Evolutionary conservation across 108 stramenopile genomes (phyloP), one percentile per base, ranked within the genome.

Genomic region (Pseudonitzschia pungens): DNA sequence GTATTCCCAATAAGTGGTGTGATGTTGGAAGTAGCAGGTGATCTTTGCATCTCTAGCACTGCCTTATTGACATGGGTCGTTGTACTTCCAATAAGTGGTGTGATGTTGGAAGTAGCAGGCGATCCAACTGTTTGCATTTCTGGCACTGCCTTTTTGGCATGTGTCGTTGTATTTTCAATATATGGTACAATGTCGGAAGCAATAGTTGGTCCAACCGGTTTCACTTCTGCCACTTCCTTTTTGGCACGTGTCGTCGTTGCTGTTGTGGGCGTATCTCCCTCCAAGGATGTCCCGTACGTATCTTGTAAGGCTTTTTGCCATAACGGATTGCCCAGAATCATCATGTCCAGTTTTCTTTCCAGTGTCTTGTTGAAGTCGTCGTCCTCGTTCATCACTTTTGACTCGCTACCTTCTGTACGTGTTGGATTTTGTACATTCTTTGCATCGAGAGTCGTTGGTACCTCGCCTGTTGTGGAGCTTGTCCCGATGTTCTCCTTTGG

Each of bases 221-320:
- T 36, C 36, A 36, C 36, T 36, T 2, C 36, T 36, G 36, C 4
- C 36, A 36, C 6, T 36, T 2, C 6, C 36, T 36, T 36, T 36
- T 36, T 36, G 36, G 36, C 36, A 36, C 6, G 4, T 36, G 36
- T 6, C 36, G 6, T 36, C 2, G 6, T 36, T 36, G 36, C 4
- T 36, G 2, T 36, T 36, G 6, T 6, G 36, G 36, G 6, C 6
- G 6, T 6, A 5, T 36, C 36, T 36, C 36, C 36, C 36, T 51
- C 50, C 20, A 51, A 51, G 3, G 50, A n/a, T 10, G 16, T n/a
- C 10, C 10, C 20, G 9, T 51, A 7, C n/a, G 1, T 3, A 51
- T 51, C 9, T n/a, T 51, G 50, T n/a, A 58, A 31, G 4, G 57
- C 57, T 58, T 58, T 58, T 31, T 58, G 60, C 60, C 60, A 62